phyloP scores from a whole-genome alignment of 495 filamentous ascomycete genomes.

The Aspergillus conjunctus region DNA sequence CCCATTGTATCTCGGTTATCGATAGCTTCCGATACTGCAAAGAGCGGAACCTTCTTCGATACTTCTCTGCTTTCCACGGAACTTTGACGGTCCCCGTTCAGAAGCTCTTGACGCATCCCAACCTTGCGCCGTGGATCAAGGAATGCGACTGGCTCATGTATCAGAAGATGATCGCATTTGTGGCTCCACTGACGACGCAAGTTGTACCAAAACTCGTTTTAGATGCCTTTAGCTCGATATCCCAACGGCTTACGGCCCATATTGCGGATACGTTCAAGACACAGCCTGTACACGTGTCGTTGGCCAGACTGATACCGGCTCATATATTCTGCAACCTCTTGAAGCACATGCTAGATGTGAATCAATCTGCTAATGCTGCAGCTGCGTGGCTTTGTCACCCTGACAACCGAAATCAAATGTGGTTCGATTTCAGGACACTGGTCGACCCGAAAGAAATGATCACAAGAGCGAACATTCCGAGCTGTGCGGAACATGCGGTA shows the following conservation, averaged over 20 bases:
- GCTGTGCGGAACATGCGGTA: conserved; percentile 47
- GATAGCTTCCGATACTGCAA: conserved; percentile 95
- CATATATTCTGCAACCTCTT: conserved; percentile 85
- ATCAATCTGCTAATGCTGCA: conserved; percentile 71
- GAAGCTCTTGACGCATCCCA: conserved; percentile 81
- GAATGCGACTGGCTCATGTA: conserved; percentile 95
- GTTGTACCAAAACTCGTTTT: conserved; percentile 83
- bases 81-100: conserved; percentile 97
- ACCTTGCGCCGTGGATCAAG: conserved; percentile 87
- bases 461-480: conserved; percentile 44
- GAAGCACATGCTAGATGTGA: conserved; percentile 83
- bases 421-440: conserved; percentile 81
- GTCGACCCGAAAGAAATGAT: conserved; percentile 67
- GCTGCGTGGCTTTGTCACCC: conserved; percentile 53
- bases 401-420: conserved; percentile 72
- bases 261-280: conserved; percentile 76
- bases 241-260: conserved; percentile 73
- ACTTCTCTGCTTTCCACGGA: conserved; percentile 94
- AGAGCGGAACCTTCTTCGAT: conserved; percentile 89
- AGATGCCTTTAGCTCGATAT: conserved; percentile 81
- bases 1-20: conserved; percentile 91
- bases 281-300: conserved; percentile 78
- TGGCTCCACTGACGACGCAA: conserved; percentile 81
- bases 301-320: conserved; percentile 84
- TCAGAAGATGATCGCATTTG: conserved; percentile 90